Evolutionary conservation across 2,329 filamentous ascomycete species (phyloP), one percentile per base, ranked within the genome.

Genomic region (Aspergillus melleus): DNA sequence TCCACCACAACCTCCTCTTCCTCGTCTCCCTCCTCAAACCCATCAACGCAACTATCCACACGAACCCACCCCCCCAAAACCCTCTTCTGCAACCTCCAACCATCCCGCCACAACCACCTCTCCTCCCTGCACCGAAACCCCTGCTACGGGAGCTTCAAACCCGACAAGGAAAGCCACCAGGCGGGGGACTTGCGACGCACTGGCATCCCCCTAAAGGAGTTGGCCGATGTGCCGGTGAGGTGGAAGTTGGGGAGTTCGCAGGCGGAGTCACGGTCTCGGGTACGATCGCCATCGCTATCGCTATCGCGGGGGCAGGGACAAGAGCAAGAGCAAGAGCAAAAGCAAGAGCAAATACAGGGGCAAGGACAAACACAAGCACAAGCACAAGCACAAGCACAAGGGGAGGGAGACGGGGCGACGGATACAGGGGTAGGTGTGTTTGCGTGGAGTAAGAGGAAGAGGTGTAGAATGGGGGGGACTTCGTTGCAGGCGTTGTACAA

Each of bases 201-300:
- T 14, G 61, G 61, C 2, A 66, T 72, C 4, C 74, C 73, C 9
- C 49, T 72, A n/a, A 54, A 44, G 26, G 68, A 67, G 50, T 56
- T 75, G 49, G 74, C 70, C 22, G 74, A 77, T 65, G 68, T 66
- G n/a, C 64, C 75, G 46, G 57, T 66, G 59, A 60, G 66, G 49
- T 63, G 64, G 49, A 76, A 74, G 46, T 9, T 29, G 8, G 26
- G 26, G 26, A 29, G 26, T 29, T 29, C 26, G 26, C 26, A 29
- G 8, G 6, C 26, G 24, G 24, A 24, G 24, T 24, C 22, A 26
- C 24, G 6, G 24, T 26, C 24, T 4, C 24, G 24, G 24, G 24
- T 5, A 26, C 24, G 24, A n/a, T n/a, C n/a, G n/a, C n/a, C n/a
- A n/a, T n/a, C n/a, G n/a, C n/a, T n/a, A 26, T 26, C 24, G 24